A percentile compares a stretch with the other conserved stretches of the same genome.
Evolutionary conservation across 1,139 yeast genomes (phyloP).

Genomic region (Pichia kudriavzevii): DNA sequence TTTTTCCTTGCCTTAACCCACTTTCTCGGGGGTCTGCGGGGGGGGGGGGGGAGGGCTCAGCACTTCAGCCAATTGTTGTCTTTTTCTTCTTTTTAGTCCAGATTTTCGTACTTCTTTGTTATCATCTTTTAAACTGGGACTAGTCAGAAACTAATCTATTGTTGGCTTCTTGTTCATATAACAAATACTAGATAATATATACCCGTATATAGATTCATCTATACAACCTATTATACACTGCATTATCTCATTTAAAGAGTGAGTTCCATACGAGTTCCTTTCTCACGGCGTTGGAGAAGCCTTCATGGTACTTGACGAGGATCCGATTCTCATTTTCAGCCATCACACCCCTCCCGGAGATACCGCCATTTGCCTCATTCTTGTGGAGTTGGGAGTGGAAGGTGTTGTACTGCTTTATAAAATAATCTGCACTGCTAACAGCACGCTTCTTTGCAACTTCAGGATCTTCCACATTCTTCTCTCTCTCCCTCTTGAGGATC

Average conservation of each 20-base stretch:
- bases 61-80: too few species aligned
- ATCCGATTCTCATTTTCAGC: constrained; percentile 36
- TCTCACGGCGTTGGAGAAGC: constrained; percentile 89
- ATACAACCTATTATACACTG: too few species aligned
- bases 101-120: too few species aligned
- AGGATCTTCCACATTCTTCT: not conserved
- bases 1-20: not conserved
- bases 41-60: too few species aligned
- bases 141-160: too few species aligned
- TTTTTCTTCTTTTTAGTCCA: too few species aligned
- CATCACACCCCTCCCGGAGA: constrained; percentile 14
- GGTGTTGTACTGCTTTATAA: constrained; percentile 27
- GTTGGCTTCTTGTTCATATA: too few species aligned
- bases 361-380: not conserved
- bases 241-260: too few species aligned
- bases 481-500: constrained; percentile 3
- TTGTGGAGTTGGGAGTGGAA: constrained; percentile 7
- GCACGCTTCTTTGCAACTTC: constrained; percentile 4
- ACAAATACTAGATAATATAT: too few species aligned
- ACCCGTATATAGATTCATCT: too few species aligned
- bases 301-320: constrained; percentile 92
- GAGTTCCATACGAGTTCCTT: constrained; percentile 78
- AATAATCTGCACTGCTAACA: constrained; percentile 27
- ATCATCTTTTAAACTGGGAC: too few species aligned
- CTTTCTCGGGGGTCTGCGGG: constrained; percentile 29